Evolutionary conservation across 2,329 filamentous ascomycete species (phyloP), one percentile per base, ranked within the genome.

Genomic region (Phyllosticta citribraziliensis): DNA sequence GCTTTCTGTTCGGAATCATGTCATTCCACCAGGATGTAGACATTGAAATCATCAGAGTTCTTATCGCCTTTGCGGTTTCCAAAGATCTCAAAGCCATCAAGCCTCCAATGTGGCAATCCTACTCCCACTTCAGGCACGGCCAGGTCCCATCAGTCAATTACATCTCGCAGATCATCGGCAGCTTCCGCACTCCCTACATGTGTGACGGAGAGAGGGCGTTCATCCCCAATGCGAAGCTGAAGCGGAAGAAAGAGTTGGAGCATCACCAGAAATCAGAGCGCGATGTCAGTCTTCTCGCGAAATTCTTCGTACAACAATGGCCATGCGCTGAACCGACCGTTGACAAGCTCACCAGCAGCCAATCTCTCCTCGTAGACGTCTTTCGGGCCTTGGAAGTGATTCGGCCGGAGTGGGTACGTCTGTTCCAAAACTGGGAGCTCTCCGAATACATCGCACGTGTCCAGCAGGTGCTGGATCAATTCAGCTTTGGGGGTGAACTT

Each of bases 361-460:
- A 5, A 17, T 20, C 58, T 3, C 52, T 52, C 5, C 55, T 75
- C 2, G 27, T 84, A 0, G 54, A 68, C 0, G 62, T 81, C 2
- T 47, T 63, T 0, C 63, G 68, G 11, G 80, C 79, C 2, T 47
- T 82, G 1, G 64, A 71, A 0, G 65, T 67, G 0, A 67, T 84
- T 14, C 64, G 65, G 0, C 73, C 74, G 0, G 77, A 82, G 57
- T 85, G 81, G 81, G 63, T 69, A 4, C 74, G 78, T 0, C 65
- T 82, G 0, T 76, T 73, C n/a, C 71, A 76, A 5, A 85, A 85
- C 53, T 63, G 73, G 10, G 72, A 80, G 27, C 71, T 84, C 0
- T 75, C 72, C 0, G 52, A 67, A 0, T 78, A 83, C 64, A 62
- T 84, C 0, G 60, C 70, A 10, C 52, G 73, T 25, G 75, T 81